A percentile compares a stretch with the other conserved stretches of the same genome.
Conservation (phyloP, 169 alveolate genomes). For the Neospora caninum region DNA sequence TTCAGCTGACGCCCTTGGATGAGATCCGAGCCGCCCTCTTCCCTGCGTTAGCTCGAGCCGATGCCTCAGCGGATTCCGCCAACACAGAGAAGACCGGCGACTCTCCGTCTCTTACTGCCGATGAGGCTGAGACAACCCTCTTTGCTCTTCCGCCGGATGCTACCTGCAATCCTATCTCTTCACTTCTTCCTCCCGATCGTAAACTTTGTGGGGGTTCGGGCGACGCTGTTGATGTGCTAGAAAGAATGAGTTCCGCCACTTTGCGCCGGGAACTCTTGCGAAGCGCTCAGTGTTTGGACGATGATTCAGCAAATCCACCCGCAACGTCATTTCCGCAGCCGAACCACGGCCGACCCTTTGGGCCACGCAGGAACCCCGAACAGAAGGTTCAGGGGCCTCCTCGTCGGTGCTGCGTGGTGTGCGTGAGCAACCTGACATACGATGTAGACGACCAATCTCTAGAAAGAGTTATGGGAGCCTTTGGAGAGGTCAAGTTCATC, state of each 20-base stretch:
- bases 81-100: not conserved
- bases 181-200: not conserved
- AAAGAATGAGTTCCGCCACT: not conserved
- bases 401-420: slow-evolving; percentile 59
- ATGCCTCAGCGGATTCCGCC: not conserved
- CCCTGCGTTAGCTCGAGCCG: slow-evolving; percentile 30
- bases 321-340: not conserved
- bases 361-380: not conserved
- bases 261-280: not conserved
- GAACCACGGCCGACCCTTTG: not conserved
- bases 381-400: slow-evolving; percentile 25
- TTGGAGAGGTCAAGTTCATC: slow-evolving; percentile 60
- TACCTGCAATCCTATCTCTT: not conserved
- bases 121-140: not conserved
- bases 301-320: not conserved
- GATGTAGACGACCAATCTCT: slow-evolving; percentile 51
- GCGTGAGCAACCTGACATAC: slow-evolving; percentile 65
- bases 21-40: slow-evolving; percentile 9
- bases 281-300: not conserved
- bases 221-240: not conserved
- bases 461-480: slow-evolving; percentile 44
- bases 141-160: slow-evolving; percentile 11
- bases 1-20: slow-evolving; percentile 60
- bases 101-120: not conserved
- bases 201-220: not conserved